Evolutionary conservation across 1,139 yeast genomes (phyloP), one percentile per base, ranked within the genome.

Genomic region (Geotrichum candidum): DNA sequence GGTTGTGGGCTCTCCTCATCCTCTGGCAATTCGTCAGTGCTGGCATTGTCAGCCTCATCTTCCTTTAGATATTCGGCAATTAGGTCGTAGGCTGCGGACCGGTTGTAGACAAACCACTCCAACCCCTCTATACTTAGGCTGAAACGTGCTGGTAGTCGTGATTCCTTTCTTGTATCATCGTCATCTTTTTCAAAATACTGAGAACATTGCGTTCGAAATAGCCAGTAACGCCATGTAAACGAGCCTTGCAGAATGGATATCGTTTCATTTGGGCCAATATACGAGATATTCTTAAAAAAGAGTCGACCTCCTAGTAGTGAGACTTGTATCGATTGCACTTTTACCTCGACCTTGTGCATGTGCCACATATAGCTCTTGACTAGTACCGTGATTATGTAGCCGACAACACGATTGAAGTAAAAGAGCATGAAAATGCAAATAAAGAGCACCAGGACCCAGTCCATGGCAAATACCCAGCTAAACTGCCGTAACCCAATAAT

Each of bases 201-300:
- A 31, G 69, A 63, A n/a, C 51, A 74, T 76, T 60, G 71, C 70
- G 35, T 71, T 68, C 58, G 73, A 74, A 18, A 77, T 60, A 89
- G 77, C 98, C 98, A 94, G 72, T 90, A 94, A 64, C 96, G 74
- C 98, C 98, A 94, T 0, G 96, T 89, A 41, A 94, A 72, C 66
- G 84, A 83, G 3, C 92, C 86, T 65, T 86, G 86, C 27, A 88
- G 80, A 1, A 89, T 79, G 7, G 90, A 82, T 1, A 89, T 72
- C 1, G 96, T 84, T 65, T 84, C 84, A 73, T 92, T 88, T 56
- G 84, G 79, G 13, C 90, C 88, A 11, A 87, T 82, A 27, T 90
- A 78, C 1, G 89, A 82, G 35, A 91, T 72, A 71, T 91, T 90
- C 68, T 87, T 88, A 70, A 91, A 84, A 71, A 88, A 84, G 2